These are phyloP conservation scores for Parathielavia appendiculata DNA, from an alignment of 495 filamentous ascomycete genomes.

Conservation along the genomic window DNA sequence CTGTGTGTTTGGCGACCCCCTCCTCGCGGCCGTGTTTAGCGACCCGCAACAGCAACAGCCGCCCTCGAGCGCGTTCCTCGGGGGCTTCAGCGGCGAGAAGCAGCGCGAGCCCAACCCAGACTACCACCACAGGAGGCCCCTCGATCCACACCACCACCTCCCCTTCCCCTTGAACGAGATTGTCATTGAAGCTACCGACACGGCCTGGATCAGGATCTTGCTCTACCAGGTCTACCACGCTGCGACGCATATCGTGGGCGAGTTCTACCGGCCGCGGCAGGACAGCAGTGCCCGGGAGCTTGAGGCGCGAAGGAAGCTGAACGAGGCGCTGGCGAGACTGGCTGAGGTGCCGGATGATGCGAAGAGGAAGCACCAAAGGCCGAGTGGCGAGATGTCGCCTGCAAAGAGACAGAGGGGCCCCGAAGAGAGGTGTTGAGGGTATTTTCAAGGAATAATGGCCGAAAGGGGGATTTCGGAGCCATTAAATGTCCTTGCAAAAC, in stretches of 20 bases:
- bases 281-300: slow-evolving; percentile 44
- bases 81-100: slow-evolving; percentile 21
- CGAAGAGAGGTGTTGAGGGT: slow-evolving; percentile 2
- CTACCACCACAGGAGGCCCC: background rate
- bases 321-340: slow-evolving; percentile 29
- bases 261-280: slow-evolving; percentile 44
- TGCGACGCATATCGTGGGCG: slow-evolving; percentile 39
- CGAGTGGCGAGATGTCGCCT: slow-evolving; percentile 32
- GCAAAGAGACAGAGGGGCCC: slow-evolving; percentile 29
- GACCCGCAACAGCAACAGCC: slow-evolving; percentile 20
- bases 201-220: slow-evolving; percentile 35
- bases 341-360: slow-evolving; percentile 34
- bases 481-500: too few species aligned
- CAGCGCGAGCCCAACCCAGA: background rate
- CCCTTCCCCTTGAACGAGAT: slow-evolving; percentile 9
- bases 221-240: slow-evolving; percentile 50
- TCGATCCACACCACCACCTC: background rate
- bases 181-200: slow-evolving; percentile 37
- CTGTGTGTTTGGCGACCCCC: slow-evolving; percentile 56
- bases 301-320: slow-evolving; percentile 42
- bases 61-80: slow-evolving; percentile 42
- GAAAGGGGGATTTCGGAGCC: background rate
- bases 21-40: slow-evolving; percentile 48
- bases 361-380: slow-evolving; percentile 29
- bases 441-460: background rate